Conservation (phyloP, 352 stramenopile genomes). For the Phytophthora quininea region DNA sequence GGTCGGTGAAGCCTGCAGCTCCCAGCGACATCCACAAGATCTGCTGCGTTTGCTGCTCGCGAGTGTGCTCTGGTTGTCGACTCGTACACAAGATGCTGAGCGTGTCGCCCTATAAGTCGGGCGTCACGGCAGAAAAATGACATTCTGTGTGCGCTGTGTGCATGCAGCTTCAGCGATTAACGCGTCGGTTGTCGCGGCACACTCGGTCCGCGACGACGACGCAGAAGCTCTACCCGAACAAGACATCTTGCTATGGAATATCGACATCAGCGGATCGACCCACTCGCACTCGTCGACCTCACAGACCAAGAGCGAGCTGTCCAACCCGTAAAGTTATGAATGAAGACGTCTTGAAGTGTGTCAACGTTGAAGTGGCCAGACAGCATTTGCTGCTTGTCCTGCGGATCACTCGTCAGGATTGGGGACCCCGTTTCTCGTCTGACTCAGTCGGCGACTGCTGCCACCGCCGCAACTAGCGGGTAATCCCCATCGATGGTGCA, state of each 20-base stretch:
- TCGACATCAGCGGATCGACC: constrained; percentile 22
- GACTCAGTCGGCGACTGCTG: background rate
- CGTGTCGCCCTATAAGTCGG: constrained; percentile 22
- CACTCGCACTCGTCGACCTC: constrained; percentile 15
- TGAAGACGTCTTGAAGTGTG: background rate
- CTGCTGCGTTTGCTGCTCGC: constrained; percentile 33
- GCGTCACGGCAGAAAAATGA: constrained; percentile 28
- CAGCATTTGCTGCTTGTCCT: too few relatives aligned
- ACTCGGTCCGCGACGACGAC: constrained; percentile 22
- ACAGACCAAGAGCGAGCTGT: constrained; percentile 8
- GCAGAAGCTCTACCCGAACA: constrained; percentile 17
- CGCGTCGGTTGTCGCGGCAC: constrained; percentile 16
- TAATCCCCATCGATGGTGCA: background rate
- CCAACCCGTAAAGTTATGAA: constrained; percentile 14
- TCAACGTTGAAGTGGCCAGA: background rate
- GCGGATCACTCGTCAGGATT: background rate
- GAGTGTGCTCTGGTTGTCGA: constrained; percentile 27
- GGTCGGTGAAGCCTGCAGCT: constrained; percentile 17
- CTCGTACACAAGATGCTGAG: constrained; percentile 25
- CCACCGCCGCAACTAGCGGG: background rate
- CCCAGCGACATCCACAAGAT: constrained; percentile 25
- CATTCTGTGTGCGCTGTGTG: constrained; percentile 22
- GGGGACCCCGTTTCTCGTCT: background rate
- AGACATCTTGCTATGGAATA: constrained; percentile 21
- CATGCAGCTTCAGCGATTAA: constrained; percentile 13